Evolutionary conservation across 2,329 filamentous ascomycete genomes (phyloP), one percentile per base, ranked within the genome.

Genomic region (Ophioceras dolichostomum): DNA sequence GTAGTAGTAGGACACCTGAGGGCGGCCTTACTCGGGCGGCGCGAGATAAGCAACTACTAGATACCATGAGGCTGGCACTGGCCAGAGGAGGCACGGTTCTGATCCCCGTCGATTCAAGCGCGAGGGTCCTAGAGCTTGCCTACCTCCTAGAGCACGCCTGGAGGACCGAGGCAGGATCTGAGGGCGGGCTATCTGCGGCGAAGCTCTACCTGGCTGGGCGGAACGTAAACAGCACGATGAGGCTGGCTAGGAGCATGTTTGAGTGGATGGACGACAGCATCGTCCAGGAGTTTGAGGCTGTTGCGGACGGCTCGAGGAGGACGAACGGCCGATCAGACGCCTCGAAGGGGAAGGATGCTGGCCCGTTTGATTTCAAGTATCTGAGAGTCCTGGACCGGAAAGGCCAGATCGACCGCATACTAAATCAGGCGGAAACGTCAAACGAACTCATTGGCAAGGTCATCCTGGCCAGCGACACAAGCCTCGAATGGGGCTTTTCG

Each of bases 241-340:
- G 86, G 37, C 85, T 95, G 47, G 84, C 89, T 19, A 74, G 88
- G 46, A 95, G 89, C 56, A 94, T 98, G 84, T 67, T 98, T 22
- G 91, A 98, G 54, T 98, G 91, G 91, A 96, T 98, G 88, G 88
- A 96, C 53, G 88, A 95, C 51, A 81, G 79, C 40, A 93, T 98
- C 41, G 82, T 94, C 30, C 79, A 87, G 38, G 89, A 96, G 49
- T 93, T 94, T 43, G 88, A 94, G 54, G 77, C 80, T 12, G 68
- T 78, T 34, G 72, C 69, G 2, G 72, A 75, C 27, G 41, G 44
- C 64, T 59, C 3, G 7, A 51, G 55, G 7, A 61, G 57, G 41
- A 53, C 60, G 4, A 67, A 62, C 41, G 59, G 64, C 8, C 8
- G 22, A 8, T 55, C 61, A 4, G 57, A 64, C 10, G 63, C 60